phyloP scores from a whole-genome alignment of 2,329 filamentous ascomycete species.

The Drechslera avenae region DNA sequence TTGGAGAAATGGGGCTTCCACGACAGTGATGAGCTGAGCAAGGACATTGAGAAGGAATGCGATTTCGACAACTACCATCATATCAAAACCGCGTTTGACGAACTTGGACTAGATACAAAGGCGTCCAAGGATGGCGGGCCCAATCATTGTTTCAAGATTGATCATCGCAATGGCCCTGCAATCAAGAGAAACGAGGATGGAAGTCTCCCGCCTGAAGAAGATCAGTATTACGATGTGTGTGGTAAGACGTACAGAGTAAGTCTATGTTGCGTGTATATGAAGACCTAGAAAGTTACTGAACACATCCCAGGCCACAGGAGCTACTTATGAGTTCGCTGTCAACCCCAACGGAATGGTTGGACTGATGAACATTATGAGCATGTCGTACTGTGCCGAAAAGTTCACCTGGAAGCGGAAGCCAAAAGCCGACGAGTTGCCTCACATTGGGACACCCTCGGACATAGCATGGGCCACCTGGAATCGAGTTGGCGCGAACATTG shows the following conservation, averaged over 20 bases:
- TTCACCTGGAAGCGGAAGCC: slow-evolving; percentile 11
- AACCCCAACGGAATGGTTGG: slow-evolving; percentile 7
- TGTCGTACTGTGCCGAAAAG: slow-evolving; percentile 9
- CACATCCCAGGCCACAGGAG: slow-evolving; percentile 8
- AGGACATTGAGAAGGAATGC: slow-evolving; percentile 11
- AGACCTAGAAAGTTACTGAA: background rate
- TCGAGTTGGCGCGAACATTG: slow-evolving; percentile 1
- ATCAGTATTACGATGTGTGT: slow-evolving; percentile 17
- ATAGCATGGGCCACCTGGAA: slow-evolving; percentile 22
- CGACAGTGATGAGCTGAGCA: slow-evolving; percentile 5
- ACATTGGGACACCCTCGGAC: slow-evolving; percentile 11
- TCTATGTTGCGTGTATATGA: background rate
- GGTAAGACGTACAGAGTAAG: slow-evolving; percentile 10
- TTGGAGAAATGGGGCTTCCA: slow-evolving; percentile 18
- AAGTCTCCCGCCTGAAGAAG: slow-evolving; percentile 4
- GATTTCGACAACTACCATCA: slow-evolving; percentile 18
- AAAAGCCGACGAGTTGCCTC: slow-evolving; percentile 5
- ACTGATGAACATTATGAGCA: slow-evolving; percentile 14
- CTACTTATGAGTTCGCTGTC: slow-evolving; percentile 10
- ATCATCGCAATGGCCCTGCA: slow-evolving; percentile 13
- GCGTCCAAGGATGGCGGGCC: slow-evolving; percentile 13
- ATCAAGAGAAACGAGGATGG: slow-evolving; percentile 14
- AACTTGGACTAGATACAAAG: slow-evolving; percentile 10
- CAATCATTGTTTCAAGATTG: slow-evolving; percentile 16
- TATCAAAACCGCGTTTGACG: slow-evolving; percentile 15